Base-by-base conservation (phyloP, 257 asterid genomes). In the Linaria vulgaris region DNA sequence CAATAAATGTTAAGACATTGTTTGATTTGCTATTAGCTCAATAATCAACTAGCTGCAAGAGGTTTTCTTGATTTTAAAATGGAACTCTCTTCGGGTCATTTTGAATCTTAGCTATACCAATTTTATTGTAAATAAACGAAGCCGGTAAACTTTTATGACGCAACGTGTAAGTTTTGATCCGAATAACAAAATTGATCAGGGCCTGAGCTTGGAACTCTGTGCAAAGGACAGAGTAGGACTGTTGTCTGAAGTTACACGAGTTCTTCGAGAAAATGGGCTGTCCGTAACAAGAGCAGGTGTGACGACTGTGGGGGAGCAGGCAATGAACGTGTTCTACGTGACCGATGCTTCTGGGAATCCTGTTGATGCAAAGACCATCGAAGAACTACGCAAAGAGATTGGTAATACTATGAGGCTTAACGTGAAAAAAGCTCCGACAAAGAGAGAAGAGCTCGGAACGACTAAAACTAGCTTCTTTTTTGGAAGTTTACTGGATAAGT, bases 221-320 rank as follows among this genome's bases (percentile, higher is more conserved):
- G 97, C 99, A 41, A 89, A 89, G 79, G 99, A 92, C 74, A 81
- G 97, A 23, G 94, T 92, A n/a, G 99, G 97, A 5, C 76, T 92
- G 52, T 91, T 92, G 51, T 89, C 96, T 1, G 94, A 92, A 67
- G 97, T 87, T 19, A 92, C 97, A 15, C 78, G 99, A 74, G 78
- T 92, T 54, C 88, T 92, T 9, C 77, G 96, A 68, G 99, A 92
- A 70, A 78, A 86, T 19, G 96, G 97, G 30, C 90, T 92, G 5
- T 82, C 89, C 1, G 99, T 92, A 14, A 85, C 87, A 12, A 82
- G 99, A 72, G 99, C 97, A 30, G 96, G 97, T 0, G 95, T 92
- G 12, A 72, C 95, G 15, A 92, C 97, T 0, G 80, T 89, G 5
- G 97, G 99, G 46, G 91, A 85, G 78, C 80, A 87, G 78, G 97